Conservation (phyloP, 164 flowering plant genomes). For the Magnolia kwangsiensis region DNA sequence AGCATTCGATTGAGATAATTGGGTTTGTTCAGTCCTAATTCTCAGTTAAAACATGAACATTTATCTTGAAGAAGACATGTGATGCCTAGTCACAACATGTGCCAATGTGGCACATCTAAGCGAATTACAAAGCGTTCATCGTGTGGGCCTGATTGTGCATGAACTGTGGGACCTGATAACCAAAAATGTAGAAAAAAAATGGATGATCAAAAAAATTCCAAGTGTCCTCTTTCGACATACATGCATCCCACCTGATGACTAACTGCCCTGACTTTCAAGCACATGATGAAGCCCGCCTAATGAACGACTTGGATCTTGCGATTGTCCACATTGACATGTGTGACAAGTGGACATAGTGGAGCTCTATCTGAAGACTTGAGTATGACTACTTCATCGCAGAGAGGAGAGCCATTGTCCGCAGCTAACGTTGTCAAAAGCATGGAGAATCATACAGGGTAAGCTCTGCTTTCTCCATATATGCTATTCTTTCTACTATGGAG, state of each 20-base stretch:
- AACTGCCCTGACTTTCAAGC: background rate
- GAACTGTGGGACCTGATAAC: background rate
- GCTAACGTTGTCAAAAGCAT: slow-evolving; percentile 32
- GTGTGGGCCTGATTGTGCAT: background rate
- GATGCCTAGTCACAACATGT: background rate
- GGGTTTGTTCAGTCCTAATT: background rate
- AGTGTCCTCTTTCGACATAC: too few species aligned
- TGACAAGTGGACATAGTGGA: background rate
- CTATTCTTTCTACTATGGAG: background rate
- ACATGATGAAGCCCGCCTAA: background rate
- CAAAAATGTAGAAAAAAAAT: too few species aligned
- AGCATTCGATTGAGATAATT: slow-evolving; percentile 13
- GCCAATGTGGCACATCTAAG: background rate
- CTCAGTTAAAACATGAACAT: background rate
- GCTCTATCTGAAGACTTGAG: background rate
- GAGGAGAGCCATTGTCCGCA: slow-evolving; percentile 52
- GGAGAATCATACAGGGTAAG: slow-evolving; percentile 47
- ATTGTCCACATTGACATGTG: background rate
- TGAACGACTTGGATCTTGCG: background rate
- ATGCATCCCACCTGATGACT: background rate
- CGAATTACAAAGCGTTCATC: background rate
- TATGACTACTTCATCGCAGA: slow-evolving; percentile 26
- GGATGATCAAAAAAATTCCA: too few species aligned
- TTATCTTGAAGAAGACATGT: background rate
- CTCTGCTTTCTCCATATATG: background rate